Evolutionary conservation across 2,329 filamentous ascomycete genomes (phyloP).

Genomic region (Fusarium continuum): DNA sequence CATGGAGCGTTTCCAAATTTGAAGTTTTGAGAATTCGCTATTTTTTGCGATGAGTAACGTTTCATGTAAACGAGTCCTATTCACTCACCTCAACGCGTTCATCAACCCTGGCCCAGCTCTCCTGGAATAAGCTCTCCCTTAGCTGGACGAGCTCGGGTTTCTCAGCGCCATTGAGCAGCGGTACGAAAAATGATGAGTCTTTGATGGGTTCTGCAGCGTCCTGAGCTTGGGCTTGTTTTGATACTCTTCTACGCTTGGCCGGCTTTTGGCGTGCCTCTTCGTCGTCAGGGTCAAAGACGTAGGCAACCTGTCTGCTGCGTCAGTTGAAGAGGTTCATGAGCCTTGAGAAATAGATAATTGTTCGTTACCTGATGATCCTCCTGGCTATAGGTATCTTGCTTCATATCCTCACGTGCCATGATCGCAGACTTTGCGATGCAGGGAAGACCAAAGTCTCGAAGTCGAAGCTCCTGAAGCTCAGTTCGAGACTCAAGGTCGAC

Average conservation of each 20-base stretch:
- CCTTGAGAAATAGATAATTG: background rate
- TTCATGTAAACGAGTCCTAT: conserved; percentile 27
- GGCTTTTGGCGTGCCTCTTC: conserved; percentile 52
- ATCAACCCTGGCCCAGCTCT: conserved; percentile 72
- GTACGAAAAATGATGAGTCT: conserved; percentile 54
- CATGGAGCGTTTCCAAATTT: conserved; percentile 67
- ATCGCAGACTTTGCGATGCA: background rate
- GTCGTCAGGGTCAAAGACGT: conserved; percentile 66
- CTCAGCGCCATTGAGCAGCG: conserved; percentile 66
- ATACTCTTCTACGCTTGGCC: conserved; percentile 66
- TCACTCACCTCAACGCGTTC: conserved; percentile 62
- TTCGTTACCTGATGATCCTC: conserved; percentile 56
- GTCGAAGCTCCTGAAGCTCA: conserved; percentile 19
- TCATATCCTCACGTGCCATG: conserved; percentile 40
- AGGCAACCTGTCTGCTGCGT: conserved; percentile 61
- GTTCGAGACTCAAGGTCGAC: conserved; percentile 21
- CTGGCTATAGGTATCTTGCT: conserved; percentile 46
- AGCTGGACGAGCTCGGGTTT: conserved; percentile 57
- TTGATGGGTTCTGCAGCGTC: conserved; percentile 12
- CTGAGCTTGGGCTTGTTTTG: conserved; percentile 50
- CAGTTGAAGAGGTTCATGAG: conserved; percentile 8
- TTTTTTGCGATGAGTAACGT: conserved; percentile 16
- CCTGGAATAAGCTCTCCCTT: conserved; percentile 68
- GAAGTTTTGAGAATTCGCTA: conserved; percentile 68
- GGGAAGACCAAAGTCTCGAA: background rate